Evolutionary conservation across 2,329 filamentous ascomycete species (phyloP).

Genomic region (Colletotrichum limetticola): DNA sequence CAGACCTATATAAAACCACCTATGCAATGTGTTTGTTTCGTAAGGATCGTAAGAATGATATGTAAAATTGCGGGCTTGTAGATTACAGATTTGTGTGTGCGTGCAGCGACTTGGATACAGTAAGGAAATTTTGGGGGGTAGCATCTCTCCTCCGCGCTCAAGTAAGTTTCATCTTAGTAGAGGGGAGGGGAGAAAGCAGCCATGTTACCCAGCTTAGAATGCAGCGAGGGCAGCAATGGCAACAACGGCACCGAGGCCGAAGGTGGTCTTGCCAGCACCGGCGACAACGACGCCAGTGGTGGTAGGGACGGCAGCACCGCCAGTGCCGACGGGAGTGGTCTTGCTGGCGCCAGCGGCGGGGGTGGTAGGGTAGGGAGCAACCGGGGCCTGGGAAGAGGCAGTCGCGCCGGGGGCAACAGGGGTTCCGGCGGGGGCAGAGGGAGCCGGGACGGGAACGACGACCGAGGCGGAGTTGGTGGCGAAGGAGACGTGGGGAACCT

Average conservation of each 20-base stretch:
- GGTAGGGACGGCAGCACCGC: constrained; percentile 47
- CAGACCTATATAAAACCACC: constrained; percentile 34
- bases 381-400: constrained; percentile 37
- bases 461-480: constrained; percentile 46
- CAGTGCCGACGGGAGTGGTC: constrained; percentile 44
- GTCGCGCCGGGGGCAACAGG: constrained; percentile 38
- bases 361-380: constrained; percentile 38
- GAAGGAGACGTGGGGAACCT: constrained; percentile 65
- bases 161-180: constrained; percentile 13
- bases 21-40: constrained; percentile 49
- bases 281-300: constrained; percentile 48
- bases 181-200: background rate
- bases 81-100: constrained; percentile 22
- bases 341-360: constrained; percentile 40
- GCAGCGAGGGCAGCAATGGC: constrained; percentile 56
- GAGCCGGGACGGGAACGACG: constrained; percentile 54
- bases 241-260: constrained; percentile 58
- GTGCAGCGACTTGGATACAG: constrained; percentile 35
- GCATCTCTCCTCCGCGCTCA: constrained; percentile 26
- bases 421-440: constrained; percentile 44
- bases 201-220: constrained; percentile 19
- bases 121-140: constrained; percentile 38
- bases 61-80: constrained; percentile 35
- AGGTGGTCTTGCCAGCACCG: constrained; percentile 51
- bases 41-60: constrained; percentile 70